Conservation (phyloP, 164 flowering plant species). For the Chimonanthus praecox region DNA sequence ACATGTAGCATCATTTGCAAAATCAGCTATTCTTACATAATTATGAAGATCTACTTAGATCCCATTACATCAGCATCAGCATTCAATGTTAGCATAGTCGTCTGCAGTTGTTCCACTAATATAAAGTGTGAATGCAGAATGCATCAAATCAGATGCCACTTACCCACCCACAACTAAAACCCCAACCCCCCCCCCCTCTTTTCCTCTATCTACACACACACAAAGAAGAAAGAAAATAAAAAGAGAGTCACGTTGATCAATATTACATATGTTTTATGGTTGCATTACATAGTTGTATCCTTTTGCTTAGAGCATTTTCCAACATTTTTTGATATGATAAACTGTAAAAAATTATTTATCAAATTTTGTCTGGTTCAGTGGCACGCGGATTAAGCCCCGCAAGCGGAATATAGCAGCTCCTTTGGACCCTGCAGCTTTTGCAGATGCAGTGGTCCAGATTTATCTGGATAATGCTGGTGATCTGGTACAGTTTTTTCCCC, state of each 20-base stretch:
- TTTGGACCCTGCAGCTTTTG: conserved; percentile 97
- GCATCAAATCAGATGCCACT: no score
- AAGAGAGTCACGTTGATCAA: not conserved
- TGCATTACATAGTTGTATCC: not conserved
- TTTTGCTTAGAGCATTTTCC: not conserved
- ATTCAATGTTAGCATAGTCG: no score
- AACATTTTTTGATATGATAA: not conserved
- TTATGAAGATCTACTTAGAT: not conserved
- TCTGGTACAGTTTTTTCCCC: conserved; percentile 39
- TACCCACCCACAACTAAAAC: no score
- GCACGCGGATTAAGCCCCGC: conserved; percentile 99
- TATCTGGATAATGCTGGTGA: conserved; percentile 99
- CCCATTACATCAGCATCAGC: not conserved
- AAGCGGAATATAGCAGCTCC: conserved; percentile 99
- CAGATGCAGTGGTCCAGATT: conserved; percentile 99
- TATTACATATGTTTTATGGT: not conserved
- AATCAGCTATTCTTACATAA: no score
- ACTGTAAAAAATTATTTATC: not conserved
- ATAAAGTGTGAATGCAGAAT: no score
- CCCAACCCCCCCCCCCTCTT: no score
- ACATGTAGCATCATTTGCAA: no score
- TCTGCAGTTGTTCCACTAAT: no score
- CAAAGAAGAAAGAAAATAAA: no score
- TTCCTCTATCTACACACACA: no score
- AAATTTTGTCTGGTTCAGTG: conserved; percentile 42